Evolutionary conservation across 805 yeast genomes (phyloP).

Genomic region (Candida ulmi): DNA sequence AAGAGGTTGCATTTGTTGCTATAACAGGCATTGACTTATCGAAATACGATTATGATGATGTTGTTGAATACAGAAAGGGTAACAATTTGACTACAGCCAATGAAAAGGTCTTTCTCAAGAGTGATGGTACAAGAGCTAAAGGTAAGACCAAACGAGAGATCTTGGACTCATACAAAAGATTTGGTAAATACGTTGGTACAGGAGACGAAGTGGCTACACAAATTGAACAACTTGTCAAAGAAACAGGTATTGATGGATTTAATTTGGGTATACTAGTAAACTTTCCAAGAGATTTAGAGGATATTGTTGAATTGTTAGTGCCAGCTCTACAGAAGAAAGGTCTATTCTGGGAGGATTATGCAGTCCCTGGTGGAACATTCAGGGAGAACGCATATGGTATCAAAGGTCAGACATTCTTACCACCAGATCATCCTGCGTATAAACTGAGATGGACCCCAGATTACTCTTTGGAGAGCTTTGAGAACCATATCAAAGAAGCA

Average conservation of each 20-base stretch:
- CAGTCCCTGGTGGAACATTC: constrained; percentile 26
- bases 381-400: constrained; percentile 31
- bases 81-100: too few species aligned
- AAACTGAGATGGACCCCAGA: constrained; percentile 19
- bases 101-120: too few species aligned
- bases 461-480: constrained; percentile 24
- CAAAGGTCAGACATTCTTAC: constrained; percentile 6
- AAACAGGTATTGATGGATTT: constrained; percentile 37
- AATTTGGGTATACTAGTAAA: constrained; percentile 32
- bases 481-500: constrained; percentile 4
- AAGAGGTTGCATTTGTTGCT: constrained; percentile 34
- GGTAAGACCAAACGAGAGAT: too few species aligned
- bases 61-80: constrained; percentile 24
- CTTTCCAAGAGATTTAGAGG: constrained; percentile 34
- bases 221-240: constrained; percentile 34
- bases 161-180: constrained; percentile 23
- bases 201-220: constrained; percentile 33
- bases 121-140: too few species aligned
- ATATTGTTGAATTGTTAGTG: constrained; percentile 30
- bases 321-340: constrained; percentile 34
- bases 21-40: constrained; percentile 36
- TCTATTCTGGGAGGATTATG: constrained; percentile 32
- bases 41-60: constrained; percentile 22
- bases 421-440: constrained; percentile 18
- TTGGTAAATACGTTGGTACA: constrained; percentile 26